These are phyloP conservation scores for Pythium aquatile DNA, from an alignment of 352 stramenopile genomes.

Conservation along the genomic window DNA sequence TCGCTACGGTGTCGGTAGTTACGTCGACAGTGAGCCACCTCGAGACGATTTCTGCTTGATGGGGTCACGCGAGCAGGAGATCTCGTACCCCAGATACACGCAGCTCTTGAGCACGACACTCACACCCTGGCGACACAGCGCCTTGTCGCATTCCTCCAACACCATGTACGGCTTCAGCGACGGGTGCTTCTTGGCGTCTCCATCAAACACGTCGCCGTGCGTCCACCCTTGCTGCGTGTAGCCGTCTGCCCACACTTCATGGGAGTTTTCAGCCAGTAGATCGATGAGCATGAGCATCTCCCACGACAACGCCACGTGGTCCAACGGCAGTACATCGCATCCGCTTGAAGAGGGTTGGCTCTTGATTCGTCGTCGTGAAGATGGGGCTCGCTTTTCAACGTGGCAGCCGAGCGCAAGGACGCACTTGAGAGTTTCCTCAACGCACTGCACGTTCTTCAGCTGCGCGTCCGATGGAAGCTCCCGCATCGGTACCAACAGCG, in stretches of 20 bases:
- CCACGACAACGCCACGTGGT: conserved; percentile 49
- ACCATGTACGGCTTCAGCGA: conserved; percentile 60
- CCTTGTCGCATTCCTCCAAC: conserved; percentile 54
- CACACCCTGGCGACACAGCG: conserved; percentile 43
- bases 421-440: conserved; percentile 62
- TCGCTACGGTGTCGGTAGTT: background rate
- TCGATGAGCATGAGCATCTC: conserved; percentile 68
- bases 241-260: conserved; percentile 63
- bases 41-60: background rate
- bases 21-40: background rate
- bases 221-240: conserved; percentile 47
- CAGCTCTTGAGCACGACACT: conserved; percentile 53
- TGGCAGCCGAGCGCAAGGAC: conserved; percentile 52
- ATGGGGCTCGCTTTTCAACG: conserved; percentile 23
- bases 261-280: conserved; percentile 64
- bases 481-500: conserved; percentile 52
- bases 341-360: background rate
- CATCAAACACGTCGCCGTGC: conserved; percentile 39
- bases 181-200: conserved; percentile 42
- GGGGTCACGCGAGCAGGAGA: conserved; percentile 33
- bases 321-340: conserved; percentile 24
- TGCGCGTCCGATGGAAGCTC: conserved; percentile 36
- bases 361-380: conserved; percentile 1
- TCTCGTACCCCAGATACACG: conserved; percentile 46
- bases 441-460: conserved; percentile 42